Conservation (phyloP, 139 green algal genomes). For the Astrephomene gubernaculifera region DNA sequence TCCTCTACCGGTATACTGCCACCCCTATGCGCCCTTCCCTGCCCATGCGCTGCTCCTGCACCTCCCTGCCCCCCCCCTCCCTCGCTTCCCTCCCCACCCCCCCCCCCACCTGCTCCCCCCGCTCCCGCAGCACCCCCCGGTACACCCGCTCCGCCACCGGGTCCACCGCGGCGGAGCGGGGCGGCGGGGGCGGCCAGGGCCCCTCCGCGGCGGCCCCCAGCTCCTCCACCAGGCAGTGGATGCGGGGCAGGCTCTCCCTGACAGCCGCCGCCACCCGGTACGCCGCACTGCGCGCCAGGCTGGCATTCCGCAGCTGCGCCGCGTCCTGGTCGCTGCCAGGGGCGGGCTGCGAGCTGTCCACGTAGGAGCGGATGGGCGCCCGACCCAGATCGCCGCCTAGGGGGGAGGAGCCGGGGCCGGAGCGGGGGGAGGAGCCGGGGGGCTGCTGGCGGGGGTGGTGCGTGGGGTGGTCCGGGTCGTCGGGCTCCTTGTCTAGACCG, state of each 20-base stretch:
- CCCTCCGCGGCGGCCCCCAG: background rate
- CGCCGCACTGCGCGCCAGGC: conserved; percentile 8
- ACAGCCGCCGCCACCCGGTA: conserved; percentile 7
- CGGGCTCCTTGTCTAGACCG: background rate
- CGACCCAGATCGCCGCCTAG: background rate
- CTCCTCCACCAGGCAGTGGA: conserved; percentile 39
- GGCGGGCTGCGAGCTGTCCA: conserved; percentile 16
- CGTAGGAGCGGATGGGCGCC: conserved; percentile 25
- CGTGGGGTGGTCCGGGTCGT: background rate
- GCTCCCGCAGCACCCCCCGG: conserved; percentile 5
- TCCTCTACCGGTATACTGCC: no score
- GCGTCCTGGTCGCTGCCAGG: background rate
- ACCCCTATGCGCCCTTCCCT: no score
- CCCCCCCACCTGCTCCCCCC: background rate
- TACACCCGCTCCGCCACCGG: conserved; percentile 15
- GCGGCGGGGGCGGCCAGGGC: background rate
- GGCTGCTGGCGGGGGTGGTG: background rate
- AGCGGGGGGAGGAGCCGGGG: background rate
- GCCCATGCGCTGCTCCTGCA: no score
- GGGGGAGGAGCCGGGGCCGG: background rate
- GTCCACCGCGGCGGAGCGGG: conserved; percentile 6
- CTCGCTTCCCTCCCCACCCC: background rate
- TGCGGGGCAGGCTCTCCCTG: conserved; percentile 32
- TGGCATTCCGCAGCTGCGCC: background rate
- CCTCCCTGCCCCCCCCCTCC: no score